phyloP scores from a whole-genome alignment of 495 filamentous ascomycete genomes.

The Penicillium paradoxum region DNA sequence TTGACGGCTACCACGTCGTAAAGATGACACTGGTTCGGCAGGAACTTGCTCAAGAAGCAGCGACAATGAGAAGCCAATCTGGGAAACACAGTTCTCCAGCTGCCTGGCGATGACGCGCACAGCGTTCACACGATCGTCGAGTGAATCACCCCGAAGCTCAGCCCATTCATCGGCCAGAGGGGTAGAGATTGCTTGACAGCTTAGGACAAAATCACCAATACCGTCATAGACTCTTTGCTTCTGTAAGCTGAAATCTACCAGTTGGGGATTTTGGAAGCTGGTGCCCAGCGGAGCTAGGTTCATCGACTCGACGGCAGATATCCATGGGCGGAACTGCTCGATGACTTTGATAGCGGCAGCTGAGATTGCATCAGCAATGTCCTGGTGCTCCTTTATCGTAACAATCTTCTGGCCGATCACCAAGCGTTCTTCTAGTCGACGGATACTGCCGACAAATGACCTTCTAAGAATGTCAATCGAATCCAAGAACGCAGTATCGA shows the following conservation, averaged over 20 bases:
- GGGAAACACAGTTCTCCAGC: conserved; percentile 78
- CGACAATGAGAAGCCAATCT: conserved; percentile 81
- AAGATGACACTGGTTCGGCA: conserved; percentile 25
- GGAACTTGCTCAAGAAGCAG: conserved; percentile 77
- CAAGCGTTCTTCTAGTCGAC: conserved; percentile 82
- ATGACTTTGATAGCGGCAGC: conserved; percentile 68
- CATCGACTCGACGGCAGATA: conserved; percentile 81
- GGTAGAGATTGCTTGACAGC: conserved; percentile 81
- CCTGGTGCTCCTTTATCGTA: conserved; percentile 61
- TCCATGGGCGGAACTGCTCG: conserved; percentile 82
- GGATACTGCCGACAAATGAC: conserved; percentile 73
- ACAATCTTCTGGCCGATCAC: conserved; percentile 69
- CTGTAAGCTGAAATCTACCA: conserved; percentile 80
- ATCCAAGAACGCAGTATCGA: conserved; percentile 75
- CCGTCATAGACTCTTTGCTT: conserved; percentile 93
- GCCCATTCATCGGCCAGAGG: conserved; percentile 95
- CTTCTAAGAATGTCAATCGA: conserved; percentile 78
- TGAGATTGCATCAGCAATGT: conserved; percentile 71
- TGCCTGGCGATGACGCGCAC: conserved; percentile 70
- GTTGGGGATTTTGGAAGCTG: conserved; percentile 73
- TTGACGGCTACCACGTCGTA: conserved; percentile 35
- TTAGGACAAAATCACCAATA: conserved; percentile 79
- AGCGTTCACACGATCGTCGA: conserved; percentile 81
- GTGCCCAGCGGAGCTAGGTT: conserved; percentile 71
- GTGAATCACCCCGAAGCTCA: conserved; percentile 78